Evolutionary conservation across 768 basidiomycete species (phyloP).

Genomic region (Pleurotus tuoliensis): DNA sequence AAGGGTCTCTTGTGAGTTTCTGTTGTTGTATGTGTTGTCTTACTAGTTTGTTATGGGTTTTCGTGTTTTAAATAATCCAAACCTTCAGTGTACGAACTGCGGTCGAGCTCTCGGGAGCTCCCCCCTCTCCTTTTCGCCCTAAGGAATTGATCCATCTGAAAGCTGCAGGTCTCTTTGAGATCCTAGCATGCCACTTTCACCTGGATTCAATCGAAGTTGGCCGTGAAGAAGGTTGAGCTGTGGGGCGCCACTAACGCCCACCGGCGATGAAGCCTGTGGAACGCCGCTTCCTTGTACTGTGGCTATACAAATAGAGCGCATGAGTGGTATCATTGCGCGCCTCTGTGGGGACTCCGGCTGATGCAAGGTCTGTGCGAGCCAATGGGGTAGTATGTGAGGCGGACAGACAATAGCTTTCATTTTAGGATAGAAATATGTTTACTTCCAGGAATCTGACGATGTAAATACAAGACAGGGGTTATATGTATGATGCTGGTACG

Average conservation of each 20-base stretch:
- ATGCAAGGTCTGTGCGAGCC: slow-evolving; percentile 73
- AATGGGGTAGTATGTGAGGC: slow-evolving; percentile 83
- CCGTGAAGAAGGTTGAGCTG: neutral
- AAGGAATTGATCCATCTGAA: neutral
- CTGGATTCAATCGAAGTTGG: neutral
- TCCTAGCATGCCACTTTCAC: neutral
- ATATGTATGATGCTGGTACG: no score
- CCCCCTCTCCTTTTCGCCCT: neutral
- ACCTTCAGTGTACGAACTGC: neutral
- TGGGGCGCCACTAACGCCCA: neutral
- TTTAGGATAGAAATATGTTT: no score
- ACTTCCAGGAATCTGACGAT: no score
- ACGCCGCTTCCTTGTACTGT: slow-evolving; percentile 11
- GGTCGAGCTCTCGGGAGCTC: neutral
- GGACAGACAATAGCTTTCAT: slow-evolving; percentile 32
- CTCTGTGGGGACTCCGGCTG: slow-evolving; percentile 81
- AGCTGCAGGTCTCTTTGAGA: neutral
- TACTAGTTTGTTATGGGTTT: neutral
- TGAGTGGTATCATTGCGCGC: slow-evolving; percentile 50
- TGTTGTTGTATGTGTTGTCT: neutral
- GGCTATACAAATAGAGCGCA: slow-evolving; percentile 33
- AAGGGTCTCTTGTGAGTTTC: neutral
- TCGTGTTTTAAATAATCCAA: neutral
- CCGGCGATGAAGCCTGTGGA: slow-evolving; percentile 14
- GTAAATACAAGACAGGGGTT: no score